Percentiles rank a stretch among this genome's conserved stretches.
These are phyloP conservation scores for Erodium trifolium DNA, from an alignment of 441 rosid genomes.

Conservation along the genomic window DNA sequence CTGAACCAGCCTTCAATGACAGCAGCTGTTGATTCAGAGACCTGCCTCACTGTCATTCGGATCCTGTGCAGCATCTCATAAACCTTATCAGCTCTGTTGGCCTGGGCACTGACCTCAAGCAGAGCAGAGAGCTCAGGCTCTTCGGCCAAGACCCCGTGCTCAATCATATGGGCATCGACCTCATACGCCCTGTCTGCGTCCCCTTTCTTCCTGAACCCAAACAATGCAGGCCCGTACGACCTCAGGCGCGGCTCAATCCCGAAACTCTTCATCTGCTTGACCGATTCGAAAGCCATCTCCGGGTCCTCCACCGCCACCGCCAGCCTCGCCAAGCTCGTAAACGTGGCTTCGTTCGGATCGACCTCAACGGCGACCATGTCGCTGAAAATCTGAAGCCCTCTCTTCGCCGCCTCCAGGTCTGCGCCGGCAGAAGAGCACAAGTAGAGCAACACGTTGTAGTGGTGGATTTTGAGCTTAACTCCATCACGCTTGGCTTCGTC, in stretches of 20 bases:
- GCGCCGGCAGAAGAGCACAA: conserved; percentile 39
- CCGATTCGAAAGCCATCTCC: conserved; percentile 79
- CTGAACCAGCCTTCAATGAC: conserved; percentile 67
- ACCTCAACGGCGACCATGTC: conserved; percentile 60
- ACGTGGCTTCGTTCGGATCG: conserved; percentile 77
- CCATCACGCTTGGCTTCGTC: conserved; percentile 56
- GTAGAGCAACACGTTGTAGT: conserved; percentile 67
- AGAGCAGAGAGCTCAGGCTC: conserved; percentile 83
- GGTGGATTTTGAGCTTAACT: conserved; percentile 39
- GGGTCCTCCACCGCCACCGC: conserved; percentile 73
- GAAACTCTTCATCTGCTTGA: conserved; percentile 60
- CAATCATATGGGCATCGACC: conserved; percentile 70
- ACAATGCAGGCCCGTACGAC: conserved; percentile 75
- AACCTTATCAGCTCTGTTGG: conserved; percentile 46
- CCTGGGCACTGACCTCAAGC: conserved; percentile 49
- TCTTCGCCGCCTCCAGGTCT: conserved; percentile 29
- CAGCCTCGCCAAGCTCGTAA: conserved; percentile 71
- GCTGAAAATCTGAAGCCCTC: conserved; percentile 76
- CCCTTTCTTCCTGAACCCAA: conserved; percentile 61
- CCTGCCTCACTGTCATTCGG: conserved; percentile 68
- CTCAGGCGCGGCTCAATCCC: conserved; percentile 64
- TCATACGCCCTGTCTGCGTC: conserved; percentile 62
- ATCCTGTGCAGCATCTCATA: conserved; percentile 67
- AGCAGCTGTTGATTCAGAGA: conserved; percentile 47
- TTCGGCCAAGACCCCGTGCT: conserved; percentile 56